Evolutionary conservation across 257 asterid genomes (phyloP), one percentile per base, ranked within the genome.

Genomic region (Solanum habrochaites): DNA sequence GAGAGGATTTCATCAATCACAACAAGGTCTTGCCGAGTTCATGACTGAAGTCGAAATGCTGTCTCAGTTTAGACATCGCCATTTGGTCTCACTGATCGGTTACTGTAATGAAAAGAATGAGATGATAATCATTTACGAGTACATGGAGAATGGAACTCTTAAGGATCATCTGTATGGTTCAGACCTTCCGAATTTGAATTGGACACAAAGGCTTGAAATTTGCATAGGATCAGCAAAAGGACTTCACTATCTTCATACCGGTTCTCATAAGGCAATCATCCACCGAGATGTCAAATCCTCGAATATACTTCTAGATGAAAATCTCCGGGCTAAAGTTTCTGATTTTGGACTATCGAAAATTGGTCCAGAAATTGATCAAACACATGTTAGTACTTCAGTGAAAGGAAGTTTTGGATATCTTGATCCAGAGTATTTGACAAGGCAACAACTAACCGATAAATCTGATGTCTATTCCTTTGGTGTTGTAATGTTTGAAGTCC

Each of bases 171-270:
- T 91, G 8, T 87, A 91, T 52, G 91, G 90, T 12, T 83, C 87
- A 5, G 88, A 73, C 37, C 85, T 62, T 40, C 91, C 93, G 0
- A 87, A 88, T 71, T 72, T 91, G 86, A 87, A 27, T 32, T 91
- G 93, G 93, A 85, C 78, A 78, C 87, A 88, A 20, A 83, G 91
- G 91, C 90, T 91, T 12, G 90, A 91, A 86, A 91, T 91, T 82
- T 91, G 91, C 92, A 87, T 91, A 60, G 93, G 91, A 62, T 88
- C 93, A 39, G 93, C 93, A 7, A 88, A 89, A 75, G 92, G 93
- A n/a, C 92, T 91, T 90, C 92, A 91, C 86, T 91, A 91, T 83
- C 92, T 90, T 23, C 93, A 91, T 37, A 91, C 93, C 0, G 92
- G 93, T 71, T 88, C 92, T 16, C 87, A 58, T 0, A 88, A 87